These are phyloP conservation scores for Draba incana DNA, from an alignment of 345 rosid genomes.

Conservation along the genomic window DNA sequence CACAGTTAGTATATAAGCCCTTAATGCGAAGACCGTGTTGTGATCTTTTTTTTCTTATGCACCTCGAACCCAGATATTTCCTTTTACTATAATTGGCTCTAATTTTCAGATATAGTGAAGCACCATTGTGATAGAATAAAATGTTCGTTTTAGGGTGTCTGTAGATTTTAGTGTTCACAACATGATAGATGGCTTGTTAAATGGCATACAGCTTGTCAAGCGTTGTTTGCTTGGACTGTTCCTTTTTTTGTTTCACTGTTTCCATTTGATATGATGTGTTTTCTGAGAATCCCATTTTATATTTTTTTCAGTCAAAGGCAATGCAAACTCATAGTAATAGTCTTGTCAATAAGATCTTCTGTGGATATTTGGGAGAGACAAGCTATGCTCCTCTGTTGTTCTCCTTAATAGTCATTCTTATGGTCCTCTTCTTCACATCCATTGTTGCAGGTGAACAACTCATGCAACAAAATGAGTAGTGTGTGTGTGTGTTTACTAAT, in stretches of 20 bases:
- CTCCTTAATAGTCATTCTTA: constrained; percentile 48
- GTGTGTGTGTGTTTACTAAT: constrained; percentile 14
- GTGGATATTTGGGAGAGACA: constrained; percentile 54
- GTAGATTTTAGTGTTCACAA: constrained; percentile 19
- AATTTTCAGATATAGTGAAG: constrained; percentile 6
- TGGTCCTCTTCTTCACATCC: constrained; percentile 73
- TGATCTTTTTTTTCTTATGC: constrained; percentile 19
- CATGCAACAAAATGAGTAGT: constrained; percentile 12
- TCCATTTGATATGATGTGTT: constrained; percentile 9
- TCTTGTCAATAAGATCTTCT: constrained; percentile 53
- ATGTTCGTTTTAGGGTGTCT: constrained; percentile 15
- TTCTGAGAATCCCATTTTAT: constrained; percentile 7
- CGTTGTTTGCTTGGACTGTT: constrained; percentile 1
- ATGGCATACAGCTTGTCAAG: background rate
- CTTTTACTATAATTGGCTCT: background rate
- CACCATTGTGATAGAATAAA: constrained; percentile 6
- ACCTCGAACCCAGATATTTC: background rate
- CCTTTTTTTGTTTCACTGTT: background rate
- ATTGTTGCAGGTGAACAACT: constrained; percentile 61
- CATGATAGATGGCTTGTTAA: constrained; percentile 9
- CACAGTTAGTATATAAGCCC: constrained; percentile 7
- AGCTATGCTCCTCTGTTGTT: constrained; percentile 84
- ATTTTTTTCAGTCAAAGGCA: constrained; percentile 61
- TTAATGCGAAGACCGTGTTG: background rate
- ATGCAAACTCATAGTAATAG: constrained; percentile 48